Evolutionary conservation across 306 rosid species (phyloP).

Genomic region (Delonix regia): DNA sequence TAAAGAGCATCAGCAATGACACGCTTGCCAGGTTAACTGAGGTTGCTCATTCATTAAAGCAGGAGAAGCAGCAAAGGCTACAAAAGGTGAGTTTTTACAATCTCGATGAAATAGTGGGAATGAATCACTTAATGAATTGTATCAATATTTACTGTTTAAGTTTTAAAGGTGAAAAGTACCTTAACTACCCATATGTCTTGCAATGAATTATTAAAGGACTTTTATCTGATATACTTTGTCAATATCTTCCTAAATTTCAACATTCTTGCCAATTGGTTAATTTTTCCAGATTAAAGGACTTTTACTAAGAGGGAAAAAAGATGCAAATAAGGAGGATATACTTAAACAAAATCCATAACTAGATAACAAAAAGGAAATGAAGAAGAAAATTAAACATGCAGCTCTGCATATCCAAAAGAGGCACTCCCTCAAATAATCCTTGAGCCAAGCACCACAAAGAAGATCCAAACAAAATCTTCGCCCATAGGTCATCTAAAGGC

Average conservation of each 20-base stretch:
- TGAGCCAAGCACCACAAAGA: not conserved
- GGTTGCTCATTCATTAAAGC: slow-evolving; percentile 63
- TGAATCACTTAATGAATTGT: slow-evolving; percentile 16
- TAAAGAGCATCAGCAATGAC: slow-evolving; percentile 76
- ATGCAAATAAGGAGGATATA: not conserved
- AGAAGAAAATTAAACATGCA: not conserved
- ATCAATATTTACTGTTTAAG: not conserved
- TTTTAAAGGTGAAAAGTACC: slow-evolving; percentile 24
- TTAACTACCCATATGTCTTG: slow-evolving; percentile 5
- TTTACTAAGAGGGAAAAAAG: not conserved
- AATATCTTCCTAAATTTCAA: not conserved
- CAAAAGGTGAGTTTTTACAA: slow-evolving; percentile 64
- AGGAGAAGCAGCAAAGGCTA: slow-evolving; percentile 70
- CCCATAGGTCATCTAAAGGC: not conserved
- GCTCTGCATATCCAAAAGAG: not conserved
- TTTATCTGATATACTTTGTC: not conserved
- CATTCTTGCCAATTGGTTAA: not conserved
- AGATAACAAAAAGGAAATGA: not conserved
- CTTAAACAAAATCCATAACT: not conserved
- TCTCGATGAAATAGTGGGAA: slow-evolving; percentile 18
- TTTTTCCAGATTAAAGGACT: not conserved
- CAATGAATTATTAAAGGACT: slow-evolving; percentile 14
- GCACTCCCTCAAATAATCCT: not conserved
- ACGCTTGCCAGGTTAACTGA: slow-evolving; percentile 82
- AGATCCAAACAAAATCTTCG: too few species aligned